Evolutionary conservation across 1,284 basidiomycete genomes (phyloP).

Genomic region (Ustilago bromivora): DNA sequence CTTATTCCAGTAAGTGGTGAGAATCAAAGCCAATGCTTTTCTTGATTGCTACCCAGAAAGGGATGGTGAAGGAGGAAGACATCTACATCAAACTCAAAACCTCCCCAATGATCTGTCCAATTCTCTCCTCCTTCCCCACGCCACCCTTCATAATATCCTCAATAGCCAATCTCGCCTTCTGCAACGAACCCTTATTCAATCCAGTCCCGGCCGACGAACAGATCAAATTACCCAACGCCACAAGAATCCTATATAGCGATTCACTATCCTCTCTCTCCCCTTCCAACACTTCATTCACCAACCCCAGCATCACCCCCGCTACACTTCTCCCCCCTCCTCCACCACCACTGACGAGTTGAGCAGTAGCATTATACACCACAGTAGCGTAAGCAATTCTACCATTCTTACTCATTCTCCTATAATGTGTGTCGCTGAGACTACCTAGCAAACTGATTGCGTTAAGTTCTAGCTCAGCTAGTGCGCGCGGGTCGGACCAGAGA

Average conservation of each 20-base stretch:
- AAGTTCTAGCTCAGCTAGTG: slow-evolving; percentile 57
- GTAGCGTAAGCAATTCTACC: slow-evolving; percentile 82
- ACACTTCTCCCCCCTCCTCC: slow-evolving; percentile 19
- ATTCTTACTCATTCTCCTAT: slow-evolving; percentile 74
- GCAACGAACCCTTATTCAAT: slow-evolving; percentile 16
- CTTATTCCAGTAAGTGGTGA: too few species aligned
- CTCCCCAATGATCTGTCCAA: slow-evolving; percentile 21
- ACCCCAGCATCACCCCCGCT: slow-evolving; percentile 41
- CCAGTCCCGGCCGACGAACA: slow-evolving; percentile 19
- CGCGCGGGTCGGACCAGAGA: slow-evolving; percentile 73
- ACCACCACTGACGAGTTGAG: slow-evolving; percentile 30
- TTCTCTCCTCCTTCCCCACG: slow-evolving; percentile 28
- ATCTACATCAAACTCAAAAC: slow-evolving; percentile 26
- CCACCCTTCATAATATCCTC: not conserved
- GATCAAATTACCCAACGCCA: slow-evolving; percentile 82
- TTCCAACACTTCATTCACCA: slow-evolving; percentile 56
- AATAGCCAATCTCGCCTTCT: slow-evolving; percentile 15
- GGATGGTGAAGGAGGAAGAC: not conserved
- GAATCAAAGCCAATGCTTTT: not conserved
- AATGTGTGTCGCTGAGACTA: slow-evolving; percentile 49
- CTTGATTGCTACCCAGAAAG: not conserved
- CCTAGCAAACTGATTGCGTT: slow-evolving; percentile 70
- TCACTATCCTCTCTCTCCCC: slow-evolving; percentile 80
- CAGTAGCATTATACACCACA: slow-evolving; percentile 77
- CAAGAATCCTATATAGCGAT: slow-evolving; percentile 83